Evolutionary conservation across 75 land plant genomes (phyloP).

Genomic region (Pinus tabuliformis): DNA sequence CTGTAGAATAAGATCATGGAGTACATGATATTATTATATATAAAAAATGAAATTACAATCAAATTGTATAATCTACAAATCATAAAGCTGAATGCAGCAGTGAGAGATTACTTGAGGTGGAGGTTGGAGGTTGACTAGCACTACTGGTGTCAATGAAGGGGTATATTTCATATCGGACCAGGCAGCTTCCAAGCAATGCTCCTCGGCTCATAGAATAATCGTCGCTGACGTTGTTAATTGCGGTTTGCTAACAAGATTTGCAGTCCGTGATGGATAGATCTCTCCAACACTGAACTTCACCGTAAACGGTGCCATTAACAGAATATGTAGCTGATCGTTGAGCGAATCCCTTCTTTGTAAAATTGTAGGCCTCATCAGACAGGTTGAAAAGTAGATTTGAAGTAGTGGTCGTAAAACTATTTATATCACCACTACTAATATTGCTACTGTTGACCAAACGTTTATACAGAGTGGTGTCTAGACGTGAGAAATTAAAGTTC

Average conservation of each 20-base stretch:
- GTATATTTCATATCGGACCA: background rate
- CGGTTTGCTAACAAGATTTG: background rate
- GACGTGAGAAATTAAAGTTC: background rate
- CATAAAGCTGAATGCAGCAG: too few relatives aligned
- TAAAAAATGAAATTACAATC: background rate
- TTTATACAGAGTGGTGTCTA: background rate
- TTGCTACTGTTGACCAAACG: background rate
- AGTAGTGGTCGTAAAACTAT: too few relatives aligned
- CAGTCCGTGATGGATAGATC: too few relatives aligned
- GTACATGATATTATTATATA: background rate
- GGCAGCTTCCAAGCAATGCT: background rate
- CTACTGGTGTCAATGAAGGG: background rate
- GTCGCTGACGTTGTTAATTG: background rate
- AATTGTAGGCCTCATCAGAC: background rate
- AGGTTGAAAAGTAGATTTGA: too few relatives aligned
- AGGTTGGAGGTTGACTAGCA: background rate
- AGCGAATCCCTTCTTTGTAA: background rate
- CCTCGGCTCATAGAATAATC: background rate
- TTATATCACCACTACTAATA: background rate
- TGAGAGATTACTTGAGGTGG: background rate
- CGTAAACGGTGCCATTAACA: background rate
- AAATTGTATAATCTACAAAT: too few relatives aligned
- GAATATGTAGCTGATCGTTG: background rate
- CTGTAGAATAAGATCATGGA: background rate
- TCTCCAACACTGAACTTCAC: background rate